Base-by-base conservation (phyloP, 1,284 basidiomycete genomes). In the Megacollybia platyphylla region DNA sequence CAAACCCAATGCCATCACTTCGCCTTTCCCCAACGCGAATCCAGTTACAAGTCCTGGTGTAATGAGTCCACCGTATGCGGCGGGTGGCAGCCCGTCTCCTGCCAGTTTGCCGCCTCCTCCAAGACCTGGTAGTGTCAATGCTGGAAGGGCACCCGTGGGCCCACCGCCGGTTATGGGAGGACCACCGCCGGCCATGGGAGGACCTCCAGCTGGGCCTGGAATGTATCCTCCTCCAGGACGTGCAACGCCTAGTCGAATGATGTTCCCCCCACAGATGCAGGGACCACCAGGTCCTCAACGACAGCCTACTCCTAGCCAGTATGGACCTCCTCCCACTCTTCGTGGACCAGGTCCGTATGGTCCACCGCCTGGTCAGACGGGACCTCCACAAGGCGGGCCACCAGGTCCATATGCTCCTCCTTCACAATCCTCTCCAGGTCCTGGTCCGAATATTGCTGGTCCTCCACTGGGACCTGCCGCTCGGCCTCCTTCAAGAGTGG, bases 21-120 rank as follows among this genome's bases (percentile, higher is more conserved):
- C 87, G 20, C 92, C 92, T 1, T 96, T 97, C 79, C 87, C 90
- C 6, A 89, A 87, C 51, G 70, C 70, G 20, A 24, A 24, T 24
- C 2, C 20, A 24, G 20, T 24, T 24, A 24, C 20, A 24, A 24
- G 20, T 24, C 20, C 20, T 24, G 20, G 20, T 24, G 5, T 24
- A 3, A 24, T 24, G 20, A 24, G 20, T 24, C 20, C 20, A 5
- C 20, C 20, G 20, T 24, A 24, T 24, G 5, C 5, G 20, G 20
- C 5, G 20, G 20, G 20, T 24, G 20, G 20, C n/a, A 49, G 57
- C 1, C 57, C 63, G 8, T 52, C 59, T 11, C 63, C 64, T 24
- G 64, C 69, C 15, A 61, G 62, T 8, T 69, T 70, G 39, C 67
- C 71, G 7, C 67, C 70, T 35, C 56, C 63, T 32, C 56, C 62